phyloP scores from a whole-genome alignment of 768 basidiomycete genomes.

The Amanita pseudoporphyria region DNA sequence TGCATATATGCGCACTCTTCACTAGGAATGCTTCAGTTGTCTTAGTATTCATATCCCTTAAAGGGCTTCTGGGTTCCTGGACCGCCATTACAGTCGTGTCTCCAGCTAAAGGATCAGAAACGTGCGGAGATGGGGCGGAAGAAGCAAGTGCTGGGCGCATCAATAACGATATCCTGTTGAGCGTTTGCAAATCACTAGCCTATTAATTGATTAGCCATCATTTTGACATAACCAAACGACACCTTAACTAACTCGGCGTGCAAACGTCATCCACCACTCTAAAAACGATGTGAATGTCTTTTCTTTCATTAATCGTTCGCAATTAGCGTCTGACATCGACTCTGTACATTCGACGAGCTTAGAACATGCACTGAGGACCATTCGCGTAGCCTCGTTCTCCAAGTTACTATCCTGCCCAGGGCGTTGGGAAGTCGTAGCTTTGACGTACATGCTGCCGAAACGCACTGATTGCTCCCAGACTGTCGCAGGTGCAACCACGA shows the following conservation, averaged over 20 bases:
- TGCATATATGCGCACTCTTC: constrained; percentile 6
- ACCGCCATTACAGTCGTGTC: not conserved
- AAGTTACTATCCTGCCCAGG: not conserved
- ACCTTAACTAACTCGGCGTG: constrained; percentile 41
- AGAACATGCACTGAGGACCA: constrained; percentile 34
- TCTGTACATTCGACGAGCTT: constrained; percentile 33
- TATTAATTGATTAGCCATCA: constrained; percentile 14
- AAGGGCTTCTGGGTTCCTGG: not conserved
- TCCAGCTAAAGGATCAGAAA: not conserved
- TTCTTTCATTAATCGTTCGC: constrained; percentile 33
- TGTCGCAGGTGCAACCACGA: constrained; percentile 37
- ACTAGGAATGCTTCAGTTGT: not conserved
- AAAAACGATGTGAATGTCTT: constrained; percentile 53
- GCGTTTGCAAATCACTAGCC: constrained; percentile 35
- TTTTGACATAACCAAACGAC: not conserved
- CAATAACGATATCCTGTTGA: constrained; percentile 25
- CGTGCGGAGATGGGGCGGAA: not conserved
- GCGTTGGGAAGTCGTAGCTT: constrained; percentile 16
- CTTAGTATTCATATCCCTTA: not conserved
- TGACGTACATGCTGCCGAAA: constrained; percentile 36
- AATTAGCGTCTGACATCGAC: constrained; percentile 18
- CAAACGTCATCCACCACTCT: constrained; percentile 64
- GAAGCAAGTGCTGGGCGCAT: not conserved
- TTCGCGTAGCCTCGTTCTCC: constrained; percentile 23
- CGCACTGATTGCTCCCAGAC: constrained; percentile 68